phyloP scores from a whole-genome alignment of 805 yeast species.

The Starmerella ratchasimensis region DNA sequence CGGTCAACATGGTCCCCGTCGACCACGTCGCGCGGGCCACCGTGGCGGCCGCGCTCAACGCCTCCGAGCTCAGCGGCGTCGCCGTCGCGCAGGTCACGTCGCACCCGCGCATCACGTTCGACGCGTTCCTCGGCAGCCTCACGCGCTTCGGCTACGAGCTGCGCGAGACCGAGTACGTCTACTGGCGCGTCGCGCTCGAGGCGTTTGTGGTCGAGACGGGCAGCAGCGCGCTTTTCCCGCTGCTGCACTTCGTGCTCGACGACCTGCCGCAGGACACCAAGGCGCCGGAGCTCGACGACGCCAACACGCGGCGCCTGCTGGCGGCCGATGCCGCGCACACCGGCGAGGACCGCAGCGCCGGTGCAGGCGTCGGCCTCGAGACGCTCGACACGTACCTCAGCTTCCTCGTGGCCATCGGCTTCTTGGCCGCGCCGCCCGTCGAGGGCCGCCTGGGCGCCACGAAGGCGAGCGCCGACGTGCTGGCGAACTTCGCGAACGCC shows the following conservation, averaged over 20 bases:
- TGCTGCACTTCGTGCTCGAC: slow-evolving; percentile 86
- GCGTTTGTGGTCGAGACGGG: slow-evolving; percentile 58
- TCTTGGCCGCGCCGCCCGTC: slow-evolving; percentile 49
- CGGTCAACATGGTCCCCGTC: slow-evolving; percentile 93
- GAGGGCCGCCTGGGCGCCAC: slow-evolving; percentile 30
- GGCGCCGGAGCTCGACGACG: slow-evolving; percentile 91
- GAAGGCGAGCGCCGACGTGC: slow-evolving; percentile 32
- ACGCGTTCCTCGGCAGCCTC: slow-evolving; percentile 56
- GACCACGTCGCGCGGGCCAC: slow-evolving; percentile 93
- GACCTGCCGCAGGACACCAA: slow-evolving; percentile 79
- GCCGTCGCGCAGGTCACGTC: slow-evolving; percentile 93
- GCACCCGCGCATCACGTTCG: slow-evolving; percentile 80
- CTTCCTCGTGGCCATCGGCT: slow-evolving; percentile 68
- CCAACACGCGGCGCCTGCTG: slow-evolving; percentile 63
- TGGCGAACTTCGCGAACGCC: slow-evolving; percentile 24
- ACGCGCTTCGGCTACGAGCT: slow-evolving; percentile 60
- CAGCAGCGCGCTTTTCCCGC: slow-evolving; percentile 82
- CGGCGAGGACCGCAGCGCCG: slow-evolving; percentile 52
- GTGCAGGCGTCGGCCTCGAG: slow-evolving; percentile 56
- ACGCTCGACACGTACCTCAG: slow-evolving; percentile 66
- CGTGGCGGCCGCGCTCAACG: slow-evolving; percentile 68
- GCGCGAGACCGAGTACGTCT: slow-evolving; percentile 47
- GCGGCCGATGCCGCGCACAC: slow-evolving; percentile 47
- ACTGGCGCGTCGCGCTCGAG: slow-evolving; percentile 71
- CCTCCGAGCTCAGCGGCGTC: slow-evolving; percentile 38